Conservation (phyloP, 2,329 filamentous ascomycete genomes). For the Aureobasidium sp. region DNA sequence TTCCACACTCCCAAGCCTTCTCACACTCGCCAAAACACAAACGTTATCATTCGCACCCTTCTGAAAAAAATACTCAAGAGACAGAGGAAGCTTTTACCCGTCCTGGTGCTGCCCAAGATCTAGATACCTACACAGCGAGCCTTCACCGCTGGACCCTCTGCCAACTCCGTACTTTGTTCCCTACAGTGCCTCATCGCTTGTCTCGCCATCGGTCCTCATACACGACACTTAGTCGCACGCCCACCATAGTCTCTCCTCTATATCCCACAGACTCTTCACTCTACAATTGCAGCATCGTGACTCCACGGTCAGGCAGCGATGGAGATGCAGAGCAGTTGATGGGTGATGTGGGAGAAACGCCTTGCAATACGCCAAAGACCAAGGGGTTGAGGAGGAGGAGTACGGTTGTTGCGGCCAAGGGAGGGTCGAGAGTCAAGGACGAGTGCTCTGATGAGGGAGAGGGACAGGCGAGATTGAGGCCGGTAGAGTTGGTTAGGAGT, state of each 20-base stretch:
- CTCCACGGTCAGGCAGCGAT: neutral
- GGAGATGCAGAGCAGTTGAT: neutral
- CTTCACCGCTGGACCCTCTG: neutral
- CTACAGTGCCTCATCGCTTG: neutral
- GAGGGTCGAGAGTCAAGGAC: neutral
- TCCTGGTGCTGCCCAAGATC: neutral
- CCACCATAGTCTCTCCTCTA: neutral
- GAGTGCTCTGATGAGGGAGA: neutral
- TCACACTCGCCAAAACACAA: neutral
- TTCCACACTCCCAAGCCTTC: slow-evolving; percentile 1
- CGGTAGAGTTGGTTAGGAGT: slow-evolving; percentile 4
- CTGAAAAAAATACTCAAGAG: neutral
- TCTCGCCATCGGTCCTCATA: neutral
- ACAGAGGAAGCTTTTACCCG: neutral
- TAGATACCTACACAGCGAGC: neutral
- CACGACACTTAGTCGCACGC: neutral
- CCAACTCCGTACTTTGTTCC: neutral
- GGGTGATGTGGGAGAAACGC: neutral
- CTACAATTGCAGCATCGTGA: neutral
- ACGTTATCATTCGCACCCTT: neutral
- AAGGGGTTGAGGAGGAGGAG: neutral
- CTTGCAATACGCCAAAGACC: slow-evolving; percentile 3
- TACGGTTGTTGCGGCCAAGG: neutral
- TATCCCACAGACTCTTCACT: neutral
- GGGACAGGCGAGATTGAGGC: neutral